phyloP scores from a whole-genome alignment of 1,284 basidiomycete genomes.

The Peniophora sp. region DNA sequence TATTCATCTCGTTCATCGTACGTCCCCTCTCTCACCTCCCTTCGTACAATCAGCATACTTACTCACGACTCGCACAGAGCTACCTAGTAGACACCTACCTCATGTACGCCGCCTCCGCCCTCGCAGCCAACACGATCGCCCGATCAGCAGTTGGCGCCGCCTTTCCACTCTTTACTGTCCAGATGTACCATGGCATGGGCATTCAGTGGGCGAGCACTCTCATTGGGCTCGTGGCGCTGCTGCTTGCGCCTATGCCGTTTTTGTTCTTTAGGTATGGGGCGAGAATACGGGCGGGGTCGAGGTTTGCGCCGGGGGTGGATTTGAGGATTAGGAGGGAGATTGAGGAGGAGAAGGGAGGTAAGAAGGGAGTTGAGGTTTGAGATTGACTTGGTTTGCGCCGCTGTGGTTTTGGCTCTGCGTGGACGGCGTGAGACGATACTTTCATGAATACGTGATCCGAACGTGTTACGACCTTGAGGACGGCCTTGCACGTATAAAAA shows the following conservation, averaged over 20 bases:
- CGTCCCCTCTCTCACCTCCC: conserved; percentile 19
- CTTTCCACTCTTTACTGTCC: conserved; percentile 48
- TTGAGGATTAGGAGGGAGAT: conserved; percentile 27
- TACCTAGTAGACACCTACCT: conserved; percentile 55
- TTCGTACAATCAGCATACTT: background rate
- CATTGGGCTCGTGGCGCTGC: conserved; percentile 35
- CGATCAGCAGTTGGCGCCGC: conserved; percentile 47
- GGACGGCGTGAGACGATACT: too few species aligned
- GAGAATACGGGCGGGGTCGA: conserved; percentile 33
- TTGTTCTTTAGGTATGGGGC: conserved; percentile 48
- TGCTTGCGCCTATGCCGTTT: conserved; percentile 44
- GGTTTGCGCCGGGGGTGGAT: conserved; percentile 38
- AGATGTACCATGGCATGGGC: conserved; percentile 44
- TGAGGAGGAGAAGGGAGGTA: conserved; percentile 18
- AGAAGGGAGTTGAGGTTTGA: too few species aligned
- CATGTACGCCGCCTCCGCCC: conserved; percentile 45
- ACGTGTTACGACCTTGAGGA: too few species aligned
- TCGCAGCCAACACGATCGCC: conserved; percentile 45
- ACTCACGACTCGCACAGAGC: conserved; percentile 28
- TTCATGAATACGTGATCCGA: too few species aligned
- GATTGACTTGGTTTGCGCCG: too few species aligned
- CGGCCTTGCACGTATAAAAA: too few species aligned
- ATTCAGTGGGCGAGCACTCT: conserved; percentile 44
- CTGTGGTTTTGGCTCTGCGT: too few species aligned
- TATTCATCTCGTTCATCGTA: conserved; percentile 60